Evolutionary conservation across 1,139 yeast species (phyloP), one percentile per base, ranked within the genome.

Genomic region (Protomyces inouyei): DNA sequence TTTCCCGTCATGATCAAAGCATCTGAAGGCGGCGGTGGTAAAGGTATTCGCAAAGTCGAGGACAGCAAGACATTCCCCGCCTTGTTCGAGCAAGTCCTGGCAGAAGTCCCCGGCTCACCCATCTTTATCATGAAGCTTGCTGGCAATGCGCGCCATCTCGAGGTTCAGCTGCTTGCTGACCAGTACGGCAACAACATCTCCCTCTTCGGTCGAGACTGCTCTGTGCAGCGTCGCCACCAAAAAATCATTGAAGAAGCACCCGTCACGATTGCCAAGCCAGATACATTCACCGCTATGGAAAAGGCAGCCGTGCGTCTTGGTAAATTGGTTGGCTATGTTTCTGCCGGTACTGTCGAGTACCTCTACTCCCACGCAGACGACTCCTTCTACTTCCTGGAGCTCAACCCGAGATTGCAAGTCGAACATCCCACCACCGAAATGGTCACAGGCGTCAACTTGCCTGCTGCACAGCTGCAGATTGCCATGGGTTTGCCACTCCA

Each of bases 351-450:
- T 61, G 98, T 93, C 63, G 98, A 93, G 78, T 93, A 93, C 78
- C 83, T 93, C 72, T 93, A 93, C 76, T 90, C 97, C 23, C 93
- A 91, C 75, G 84, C 88, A 65, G 97, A 93, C 70, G 93, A 92
- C 77, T 91, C 92, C 76, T 93, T 92, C 76, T 93, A 91, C 81
- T 93, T 93, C 76, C 82, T 93, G 76, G 98, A 93, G 79, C 83
- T 93, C 75, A 93, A 93, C 77, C 98, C 98, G 72, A 88, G 98
- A 82, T 83, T 93, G 75, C 98, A 93, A 81, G 98, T 93, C 69
- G 98, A 93, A 82, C 98, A 93, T 82, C 98, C 98, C 72, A 93
- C 98, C 61, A 93, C 98, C 52, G 98, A 93, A 80, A 93, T 93
- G 98, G 98, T 90, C 65, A 87, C 96, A 35, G 98, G 98, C 70